Base-by-base conservation (phyloP, 352 stramenopile genomes). In the Globisporangium nagaii region DNA sequence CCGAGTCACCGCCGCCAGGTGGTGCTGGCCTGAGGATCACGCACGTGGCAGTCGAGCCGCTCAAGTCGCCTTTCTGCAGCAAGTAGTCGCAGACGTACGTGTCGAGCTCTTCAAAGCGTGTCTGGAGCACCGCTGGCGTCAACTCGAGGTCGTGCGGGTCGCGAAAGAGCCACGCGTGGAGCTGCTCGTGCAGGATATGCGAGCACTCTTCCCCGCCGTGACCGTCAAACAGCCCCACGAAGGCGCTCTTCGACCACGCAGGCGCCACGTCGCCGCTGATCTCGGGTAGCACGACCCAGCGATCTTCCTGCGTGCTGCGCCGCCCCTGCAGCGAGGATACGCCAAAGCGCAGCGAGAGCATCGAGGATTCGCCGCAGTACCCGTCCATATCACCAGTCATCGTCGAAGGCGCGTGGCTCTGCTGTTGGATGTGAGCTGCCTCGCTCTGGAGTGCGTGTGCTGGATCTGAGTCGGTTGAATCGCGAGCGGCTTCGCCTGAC, bases 191-290 rank as follows among this genome's bases (percentile, higher is more conserved):
- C 6, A 96, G 70, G 43, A 89, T 88, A 28, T 68, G 77, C 13
- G 81, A 73, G 42, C 75, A 87, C 30, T 84, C 79, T 15, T 89
- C 75, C 8, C 86, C 87, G 1, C 78, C 78, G 22, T 96, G 87
- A 22, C 86, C 86, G 48, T 96, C 86, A 65, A 91, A 96, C 20
- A 96, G 40, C 0, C 76, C 87, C 15, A 90, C 64, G 47, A 88
- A 94, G 9, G 77, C 63, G 15, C 54, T 75, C 20, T 45, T 37
- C 1, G 39, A 20, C 28, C 47, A 71, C 4, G 63, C 50, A 2
- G 63, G 20, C 24, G 54, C 63, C 17, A 28, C 39, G 1, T 46
- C 32, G 1, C 4, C 9, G 4, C 60, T 54, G 19, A 92, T 63
- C 12, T 60, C 46, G 22, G 78, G 70, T 10, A 90, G 53, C 3